phyloP scores from a whole-genome alignment of 2,329 filamentous ascomycete species.

The Diplodia sapinea region DNA sequence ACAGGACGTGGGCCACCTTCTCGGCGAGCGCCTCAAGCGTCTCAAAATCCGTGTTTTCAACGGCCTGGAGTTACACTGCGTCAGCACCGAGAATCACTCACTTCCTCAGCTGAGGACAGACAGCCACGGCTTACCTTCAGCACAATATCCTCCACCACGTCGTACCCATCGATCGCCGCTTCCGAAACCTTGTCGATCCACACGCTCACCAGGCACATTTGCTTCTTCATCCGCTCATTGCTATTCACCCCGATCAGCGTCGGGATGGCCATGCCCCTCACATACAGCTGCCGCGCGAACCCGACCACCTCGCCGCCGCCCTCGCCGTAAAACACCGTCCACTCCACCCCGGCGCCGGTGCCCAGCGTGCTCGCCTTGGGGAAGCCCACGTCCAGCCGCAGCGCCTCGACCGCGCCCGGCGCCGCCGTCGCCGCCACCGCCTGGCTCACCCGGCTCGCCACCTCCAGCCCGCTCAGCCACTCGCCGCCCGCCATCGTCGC shows the following conservation, averaged over 20 bases:
- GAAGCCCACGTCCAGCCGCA: conserved; percentile 62
- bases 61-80: conserved; percentile 40
- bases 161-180: conserved; percentile 58
- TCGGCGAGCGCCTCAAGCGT: conserved; percentile 55
- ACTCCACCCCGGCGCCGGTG: conserved; percentile 60
- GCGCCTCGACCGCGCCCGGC: conserved; percentile 41
- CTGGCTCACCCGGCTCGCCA: conserved; percentile 35
- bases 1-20: conserved; percentile 49
- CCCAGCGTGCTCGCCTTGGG: conserved; percentile 74
- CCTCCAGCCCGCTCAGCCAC: conserved; percentile 39
- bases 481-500: not conserved
- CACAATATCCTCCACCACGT: conserved; percentile 63
- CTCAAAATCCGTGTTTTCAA: conserved; percentile 52
- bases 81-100: not conserved
- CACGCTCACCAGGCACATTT: conserved; percentile 68
- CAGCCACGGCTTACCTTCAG: conserved; percentile 60
- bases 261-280: conserved; percentile 67
- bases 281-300: conserved; percentile 46
- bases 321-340: conserved; percentile 49
- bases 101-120: not conserved
- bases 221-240: conserved; percentile 70
- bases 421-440: conserved; percentile 38
- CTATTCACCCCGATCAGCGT: conserved; percentile 74
- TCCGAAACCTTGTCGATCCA: conserved; percentile 62
- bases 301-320: conserved; percentile 60